A percentile compares a stretch with the other conserved stretches of the same genome.
Evolutionary conservation across 768 basidiomycete species (phyloP).

Genomic region (Galerina marginata): DNA sequence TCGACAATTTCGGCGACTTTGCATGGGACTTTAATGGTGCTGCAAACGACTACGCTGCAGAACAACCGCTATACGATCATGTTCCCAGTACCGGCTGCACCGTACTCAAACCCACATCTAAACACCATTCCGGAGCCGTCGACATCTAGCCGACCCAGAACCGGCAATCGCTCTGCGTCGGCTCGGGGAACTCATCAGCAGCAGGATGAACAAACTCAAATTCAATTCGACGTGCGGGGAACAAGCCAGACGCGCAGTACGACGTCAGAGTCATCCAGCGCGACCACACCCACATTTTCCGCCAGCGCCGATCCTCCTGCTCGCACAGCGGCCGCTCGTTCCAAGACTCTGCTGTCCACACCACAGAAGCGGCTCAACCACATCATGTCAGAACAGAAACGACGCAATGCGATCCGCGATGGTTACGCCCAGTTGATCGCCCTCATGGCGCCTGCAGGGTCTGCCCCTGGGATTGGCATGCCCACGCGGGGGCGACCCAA

Average conservation of each 20-base stretch:
- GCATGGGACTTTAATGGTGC: slow-evolving; percentile 58
- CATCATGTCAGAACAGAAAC: slow-evolving; percentile 94
- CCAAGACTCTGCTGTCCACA: slow-evolving; percentile 75
- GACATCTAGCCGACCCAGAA: slow-evolving; percentile 38
- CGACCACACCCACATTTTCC: slow-evolving; percentile 26
- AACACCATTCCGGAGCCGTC: slow-evolving; percentile 49
- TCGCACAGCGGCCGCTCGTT: slow-evolving; percentile 31
- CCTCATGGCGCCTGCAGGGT: slow-evolving; percentile 79
- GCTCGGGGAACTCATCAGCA: slow-evolving; percentile 18
- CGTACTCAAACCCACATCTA: slow-evolving; percentile 55
- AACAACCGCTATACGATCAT: slow-evolving; percentile 34
- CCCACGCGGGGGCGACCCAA: slow-evolving; percentile 83
- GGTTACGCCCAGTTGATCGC: slow-evolving; percentile 88
- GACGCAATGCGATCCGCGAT: slow-evolving; percentile 89
- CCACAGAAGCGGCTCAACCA: slow-evolving; percentile 92
- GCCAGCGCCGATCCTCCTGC: slow-evolving; percentile 20
- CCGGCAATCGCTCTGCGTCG: slow-evolving; percentile 28
- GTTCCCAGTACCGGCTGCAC: slow-evolving; percentile 33
- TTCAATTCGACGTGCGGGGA: slow-evolving; percentile 26
- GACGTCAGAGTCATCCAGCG: slow-evolving; percentile 34
- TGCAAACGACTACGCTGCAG: slow-evolving; percentile 19
- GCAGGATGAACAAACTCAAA: slow-evolving; percentile 21
- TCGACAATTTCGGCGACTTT: slow-evolving; percentile 75
- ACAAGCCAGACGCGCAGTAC: slow-evolving; percentile 31
- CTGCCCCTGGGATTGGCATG: slow-evolving; percentile 69